These are phyloP conservation scores for Oenanthe sinensis DNA, from an alignment of 129 eudicot species.

Conservation along the genomic window DNA sequence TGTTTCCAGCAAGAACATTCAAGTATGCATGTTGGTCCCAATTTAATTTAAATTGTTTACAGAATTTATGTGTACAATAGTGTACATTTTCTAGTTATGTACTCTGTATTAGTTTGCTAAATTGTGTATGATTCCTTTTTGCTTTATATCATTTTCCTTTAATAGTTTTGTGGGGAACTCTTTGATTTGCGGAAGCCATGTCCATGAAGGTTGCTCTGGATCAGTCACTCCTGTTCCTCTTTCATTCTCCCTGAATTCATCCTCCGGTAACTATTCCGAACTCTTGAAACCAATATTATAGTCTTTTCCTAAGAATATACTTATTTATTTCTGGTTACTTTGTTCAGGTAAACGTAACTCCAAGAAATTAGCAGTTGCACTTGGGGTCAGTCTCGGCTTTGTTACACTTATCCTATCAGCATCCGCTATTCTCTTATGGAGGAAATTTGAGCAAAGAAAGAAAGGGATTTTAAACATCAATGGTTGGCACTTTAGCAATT, in stretches of 20 bases:
- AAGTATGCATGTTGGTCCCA: conserved; percentile 41
- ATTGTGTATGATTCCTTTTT: neutral
- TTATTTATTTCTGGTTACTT: neutral
- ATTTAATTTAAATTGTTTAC: neutral
- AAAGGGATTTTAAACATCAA: conserved; percentile 48
- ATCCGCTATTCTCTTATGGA: conserved; percentile 42
- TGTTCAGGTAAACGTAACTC: conserved; percentile 48
- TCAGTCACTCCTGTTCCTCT: conserved; percentile 54
- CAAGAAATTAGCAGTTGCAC: conserved; percentile 59
- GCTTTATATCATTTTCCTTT: conserved; percentile 5
- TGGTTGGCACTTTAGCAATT: conserved; percentile 29
- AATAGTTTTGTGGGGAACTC: conserved; percentile 73
- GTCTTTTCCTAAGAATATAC: neutral
- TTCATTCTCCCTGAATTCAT: conserved; percentile 50
- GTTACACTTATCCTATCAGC: conserved; percentile 29
- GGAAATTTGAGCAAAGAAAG: conserved; percentile 33
- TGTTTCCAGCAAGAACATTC: conserved; percentile 75
- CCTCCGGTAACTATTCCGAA: conserved; percentile 36
- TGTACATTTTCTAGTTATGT: neutral
- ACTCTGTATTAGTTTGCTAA: neutral
- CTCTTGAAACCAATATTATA: neutral
- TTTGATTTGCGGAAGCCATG: conserved; percentile 71
- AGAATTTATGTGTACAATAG: neutral
- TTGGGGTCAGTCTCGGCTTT: conserved; percentile 63
- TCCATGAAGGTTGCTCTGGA: conserved; percentile 60